These are phyloP conservation scores for Gossypium gossypioides DNA, from an alignment of 441 rosid species.

Conservation along the genomic window DNA sequence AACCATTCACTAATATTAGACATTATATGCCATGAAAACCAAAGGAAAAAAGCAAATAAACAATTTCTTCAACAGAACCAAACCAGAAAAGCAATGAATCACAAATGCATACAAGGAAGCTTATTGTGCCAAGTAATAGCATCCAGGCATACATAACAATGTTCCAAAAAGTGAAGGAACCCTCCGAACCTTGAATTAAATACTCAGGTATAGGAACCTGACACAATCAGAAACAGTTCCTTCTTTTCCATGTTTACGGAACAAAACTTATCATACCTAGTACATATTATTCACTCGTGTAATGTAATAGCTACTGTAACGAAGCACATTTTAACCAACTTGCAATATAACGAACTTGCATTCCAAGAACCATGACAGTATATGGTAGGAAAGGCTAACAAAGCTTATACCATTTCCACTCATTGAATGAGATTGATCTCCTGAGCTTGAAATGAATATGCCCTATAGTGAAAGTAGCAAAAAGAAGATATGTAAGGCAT, in stretches of 20 bases:
- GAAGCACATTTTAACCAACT: background rate
- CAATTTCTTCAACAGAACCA: background rate
- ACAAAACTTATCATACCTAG: background rate
- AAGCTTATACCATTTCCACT: conserved; percentile 63
- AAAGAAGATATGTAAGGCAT: conserved; percentile 3
- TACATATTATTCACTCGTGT: background rate
- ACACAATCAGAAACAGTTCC: background rate
- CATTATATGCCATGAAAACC: background rate
- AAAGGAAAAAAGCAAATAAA: background rate
- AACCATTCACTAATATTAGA: background rate
- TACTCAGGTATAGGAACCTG: background rate
- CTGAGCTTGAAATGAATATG: conserved; percentile 70
- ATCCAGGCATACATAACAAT: background rate
- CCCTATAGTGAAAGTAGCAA: conserved; percentile 35
- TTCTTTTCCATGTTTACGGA: background rate
- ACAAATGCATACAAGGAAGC: background rate
- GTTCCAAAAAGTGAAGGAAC: background rate
- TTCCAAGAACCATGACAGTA: background rate
- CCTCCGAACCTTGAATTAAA: background rate
- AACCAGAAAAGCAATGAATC: background rate
- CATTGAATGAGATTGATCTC: conserved; percentile 77
- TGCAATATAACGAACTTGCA: background rate
- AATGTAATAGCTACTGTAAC: background rate
- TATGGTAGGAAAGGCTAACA: background rate
- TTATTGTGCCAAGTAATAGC: background rate